Percentiles rank a stretch among this genome's conserved stretches.
Conservation (phyloP, 768 basidiomycete species). For the Suillus subalutaceus region DNA sequence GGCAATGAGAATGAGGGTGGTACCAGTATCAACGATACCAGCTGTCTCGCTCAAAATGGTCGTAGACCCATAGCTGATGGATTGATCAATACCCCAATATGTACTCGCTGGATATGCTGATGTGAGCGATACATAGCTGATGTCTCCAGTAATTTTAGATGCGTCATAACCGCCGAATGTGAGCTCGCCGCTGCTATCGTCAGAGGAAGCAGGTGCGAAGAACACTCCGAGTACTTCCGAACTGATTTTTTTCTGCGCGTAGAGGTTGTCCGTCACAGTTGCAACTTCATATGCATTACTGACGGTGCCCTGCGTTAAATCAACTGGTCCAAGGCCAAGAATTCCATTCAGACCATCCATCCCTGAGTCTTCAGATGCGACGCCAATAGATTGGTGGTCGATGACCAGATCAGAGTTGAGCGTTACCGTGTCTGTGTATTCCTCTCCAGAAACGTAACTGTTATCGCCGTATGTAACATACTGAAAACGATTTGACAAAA, state of each 20-base stretch:
- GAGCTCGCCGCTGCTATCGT: constrained; percentile 35
- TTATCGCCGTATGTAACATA: constrained; percentile 16
- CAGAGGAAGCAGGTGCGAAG: constrained; percentile 31
- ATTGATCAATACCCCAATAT: constrained; percentile 40
- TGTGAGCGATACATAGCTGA: constrained; percentile 35
- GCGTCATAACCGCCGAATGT: constrained; percentile 39
- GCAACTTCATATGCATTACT: not conserved
- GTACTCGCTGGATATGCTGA: constrained; percentile 30
- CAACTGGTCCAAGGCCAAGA: constrained; percentile 17
- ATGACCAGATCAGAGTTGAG: constrained; percentile 21
- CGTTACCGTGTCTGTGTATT: constrained; percentile 22
- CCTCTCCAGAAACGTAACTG: constrained; percentile 15
- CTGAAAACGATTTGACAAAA: not conserved
- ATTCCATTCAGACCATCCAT: constrained; percentile 38
- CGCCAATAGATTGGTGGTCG: constrained; percentile 36
- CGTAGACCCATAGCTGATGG: constrained; percentile 6
- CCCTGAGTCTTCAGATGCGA: constrained; percentile 18
- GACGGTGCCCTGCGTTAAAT: constrained; percentile 1
- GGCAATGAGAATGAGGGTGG: not conserved
- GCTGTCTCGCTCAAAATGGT: not conserved
- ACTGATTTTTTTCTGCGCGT: constrained; percentile 30
- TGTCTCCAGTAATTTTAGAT: constrained; percentile 34
- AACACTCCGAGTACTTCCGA: constrained; percentile 30
- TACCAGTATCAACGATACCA: not conserved
- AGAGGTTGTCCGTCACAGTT: constrained; percentile 38